phyloP scores from a whole-genome alignment of 352 stramenopile genomes.

The Pythium scleroteichum region DNA sequence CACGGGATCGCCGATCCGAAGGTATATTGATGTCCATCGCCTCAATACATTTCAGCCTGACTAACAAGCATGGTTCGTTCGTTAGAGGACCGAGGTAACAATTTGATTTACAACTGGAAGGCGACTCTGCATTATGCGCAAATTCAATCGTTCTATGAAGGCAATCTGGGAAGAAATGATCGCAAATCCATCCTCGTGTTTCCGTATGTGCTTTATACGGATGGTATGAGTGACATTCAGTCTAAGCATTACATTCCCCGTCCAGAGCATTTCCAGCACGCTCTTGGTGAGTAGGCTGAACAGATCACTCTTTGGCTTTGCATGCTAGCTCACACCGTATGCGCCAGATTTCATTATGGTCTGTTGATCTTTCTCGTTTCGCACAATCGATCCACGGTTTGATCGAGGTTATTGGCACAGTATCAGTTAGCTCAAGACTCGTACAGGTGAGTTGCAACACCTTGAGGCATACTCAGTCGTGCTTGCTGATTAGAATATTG shows the following conservation, averaged over 20 bases:
- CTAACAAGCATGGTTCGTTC: too few relatives aligned
- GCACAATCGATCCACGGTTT: neutral
- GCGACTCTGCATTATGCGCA: neutral
- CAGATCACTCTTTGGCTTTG: neutral
- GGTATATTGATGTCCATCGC: constrained; percentile 24
- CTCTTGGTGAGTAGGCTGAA: constrained; percentile 46
- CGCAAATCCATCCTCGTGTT: constrained; percentile 77
- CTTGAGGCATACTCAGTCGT: neutral
- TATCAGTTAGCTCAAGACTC: constrained; percentile 86
- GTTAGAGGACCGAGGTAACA: constrained; percentile 29
- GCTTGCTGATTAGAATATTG: neutral
- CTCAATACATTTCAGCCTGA: too few relatives aligned
- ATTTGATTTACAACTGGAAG: neutral
- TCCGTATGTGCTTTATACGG: constrained; percentile 38
- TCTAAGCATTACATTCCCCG: too few relatives aligned
- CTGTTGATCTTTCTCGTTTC: neutral
- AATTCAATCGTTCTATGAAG: constrained; percentile 26
- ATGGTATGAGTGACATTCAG: neutral
- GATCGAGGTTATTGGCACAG: constrained; percentile 28
- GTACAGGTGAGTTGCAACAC: constrained; percentile 53
- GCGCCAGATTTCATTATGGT: constrained; percentile 75
- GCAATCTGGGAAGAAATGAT: constrained; percentile 90
- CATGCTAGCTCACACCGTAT: constrained; percentile 7
- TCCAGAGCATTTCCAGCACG: constrained; percentile 72
- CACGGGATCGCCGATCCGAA: constrained; percentile 63